Evolutionary conservation across 257 asterid genomes (phyloP).

Genomic region (Lycium barbarum): DNA sequence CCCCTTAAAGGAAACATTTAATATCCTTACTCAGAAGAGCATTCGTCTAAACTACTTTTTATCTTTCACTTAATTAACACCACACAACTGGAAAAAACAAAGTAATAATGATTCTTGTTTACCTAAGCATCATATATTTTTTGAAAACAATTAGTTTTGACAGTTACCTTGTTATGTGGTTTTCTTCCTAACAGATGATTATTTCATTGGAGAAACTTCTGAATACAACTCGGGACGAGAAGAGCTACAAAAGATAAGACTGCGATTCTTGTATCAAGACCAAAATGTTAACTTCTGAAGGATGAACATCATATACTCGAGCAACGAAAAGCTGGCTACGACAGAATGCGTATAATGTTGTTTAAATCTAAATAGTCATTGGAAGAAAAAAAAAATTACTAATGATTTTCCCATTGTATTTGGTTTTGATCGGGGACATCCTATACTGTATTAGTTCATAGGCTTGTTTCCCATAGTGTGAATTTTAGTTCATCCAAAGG

Average conservation of each 20-base stretch:
- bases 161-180: background rate
- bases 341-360: background rate
- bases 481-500: background rate
- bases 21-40: background rate
- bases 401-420: background rate
- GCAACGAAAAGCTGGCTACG: background rate
- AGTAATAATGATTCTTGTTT: background rate
- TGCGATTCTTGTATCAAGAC: background rate
- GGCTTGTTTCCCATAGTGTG: background rate
- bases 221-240: background rate
- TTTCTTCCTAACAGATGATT: background rate
- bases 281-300: background rate
- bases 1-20: background rate
- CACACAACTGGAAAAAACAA: too few relatives aligned
- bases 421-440: constrained; percentile 7
- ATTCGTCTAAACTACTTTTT: background rate
- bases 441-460: background rate
- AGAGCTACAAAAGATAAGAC: background rate
- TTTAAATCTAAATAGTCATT: background rate
- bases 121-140: background rate
- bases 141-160: too few relatives aligned
- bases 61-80: too few relatives aligned
- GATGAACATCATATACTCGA: background rate
- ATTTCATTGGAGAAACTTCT: background rate
- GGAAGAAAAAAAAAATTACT: background rate